Percentiles rank a stretch among this genome's conserved stretches.
Evolutionary conservation across 805 yeast genomes (phyloP).

Genomic region (Isabelozyma pseudorhagii): DNA sequence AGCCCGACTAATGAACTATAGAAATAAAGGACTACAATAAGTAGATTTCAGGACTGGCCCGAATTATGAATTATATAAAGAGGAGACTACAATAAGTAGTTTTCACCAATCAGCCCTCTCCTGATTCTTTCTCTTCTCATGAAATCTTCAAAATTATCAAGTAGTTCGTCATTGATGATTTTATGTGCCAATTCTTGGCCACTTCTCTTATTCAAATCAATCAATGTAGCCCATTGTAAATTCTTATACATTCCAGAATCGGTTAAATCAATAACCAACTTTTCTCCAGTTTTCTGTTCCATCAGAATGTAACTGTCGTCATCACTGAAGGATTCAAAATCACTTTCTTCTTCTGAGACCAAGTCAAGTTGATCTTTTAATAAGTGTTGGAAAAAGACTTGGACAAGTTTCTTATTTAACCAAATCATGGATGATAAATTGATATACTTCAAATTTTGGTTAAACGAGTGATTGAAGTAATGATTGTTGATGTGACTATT

Average conservation of each 20-base stretch:
- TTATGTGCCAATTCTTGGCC: conserved; percentile 26
- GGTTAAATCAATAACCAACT: conserved; percentile 32
- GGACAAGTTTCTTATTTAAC: conserved; percentile 39
- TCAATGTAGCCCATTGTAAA: conserved; percentile 36
- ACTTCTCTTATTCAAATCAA: conserved; percentile 20
- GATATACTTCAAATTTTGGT: conserved; percentile 28
- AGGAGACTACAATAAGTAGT: conserved; percentile 21
- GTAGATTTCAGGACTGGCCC: background rate
- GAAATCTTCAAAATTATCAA: conserved; percentile 26
- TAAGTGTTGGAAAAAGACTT: conserved; percentile 31
- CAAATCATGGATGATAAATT: conserved; percentile 46
- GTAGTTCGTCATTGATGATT: conserved; percentile 28
- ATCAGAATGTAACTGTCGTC: background rate
- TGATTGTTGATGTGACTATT: background rate
- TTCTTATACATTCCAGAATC: conserved; percentile 45
- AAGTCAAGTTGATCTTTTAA: conserved; percentile 11
- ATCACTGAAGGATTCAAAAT: conserved; percentile 1
- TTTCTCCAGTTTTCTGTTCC: conserved; percentile 5
- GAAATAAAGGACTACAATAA: background rate
- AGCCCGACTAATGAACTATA: too few species aligned
- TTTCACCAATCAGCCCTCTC: conserved; percentile 43
- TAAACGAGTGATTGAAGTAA: background rate
- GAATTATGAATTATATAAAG: background rate
- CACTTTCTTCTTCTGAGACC: background rate
- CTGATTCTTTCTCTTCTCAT: conserved; percentile 30